Evolutionary conservation across 306 rosid genomes (phyloP), one percentile per base, ranked within the genome.

Genomic region (Medicago lupulina): DNA sequence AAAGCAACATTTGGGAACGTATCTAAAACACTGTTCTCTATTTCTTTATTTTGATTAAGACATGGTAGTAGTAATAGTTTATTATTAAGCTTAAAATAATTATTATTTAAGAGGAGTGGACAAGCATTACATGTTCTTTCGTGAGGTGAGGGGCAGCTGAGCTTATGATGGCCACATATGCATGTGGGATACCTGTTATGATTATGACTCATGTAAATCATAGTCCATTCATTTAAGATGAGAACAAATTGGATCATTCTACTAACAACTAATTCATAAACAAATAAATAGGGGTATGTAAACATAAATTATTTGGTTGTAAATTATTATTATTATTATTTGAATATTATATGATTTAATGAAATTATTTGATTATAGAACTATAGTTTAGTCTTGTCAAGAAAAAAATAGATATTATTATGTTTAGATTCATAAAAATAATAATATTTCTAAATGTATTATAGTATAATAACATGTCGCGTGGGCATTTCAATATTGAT

Each of bases 1-100:
- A 90, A 81, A 90, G 89, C 87, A 68, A 88, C 92, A 46, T 84
- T 73, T 73, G 84, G 57, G 19, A 74, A 76, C 82, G 58, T 28
- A 86, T 83, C 71, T 73, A 63, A 74, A 73, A 16, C 19, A 41
- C 67, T 71, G 15, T 59, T 63, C 50, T 57, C 46, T 76, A 23
- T 55, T 65, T 66, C 70, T 47, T 59, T 59, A 53, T 19, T 73
- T 73, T 69, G 51, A 69, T 69, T 79, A 68, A 40, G 75, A 75
- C 78, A 76, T 82, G 5, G 7, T 49, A 57, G 38, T 15, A 58
- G 64, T 58, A 58, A 58, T 11, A 23, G 16, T 15, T 61, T 81
- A 67, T 70, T 71, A 28, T 38, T 75, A 50, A 74, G 58, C 6
- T 40, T 16, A 9, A 13, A 57, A 21, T 58, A 54, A 18, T 57